These are phyloP conservation scores for Ammopiptanthus mongolicus DNA, from an alignment of 306 rosid genomes.

Conservation along the genomic window DNA sequence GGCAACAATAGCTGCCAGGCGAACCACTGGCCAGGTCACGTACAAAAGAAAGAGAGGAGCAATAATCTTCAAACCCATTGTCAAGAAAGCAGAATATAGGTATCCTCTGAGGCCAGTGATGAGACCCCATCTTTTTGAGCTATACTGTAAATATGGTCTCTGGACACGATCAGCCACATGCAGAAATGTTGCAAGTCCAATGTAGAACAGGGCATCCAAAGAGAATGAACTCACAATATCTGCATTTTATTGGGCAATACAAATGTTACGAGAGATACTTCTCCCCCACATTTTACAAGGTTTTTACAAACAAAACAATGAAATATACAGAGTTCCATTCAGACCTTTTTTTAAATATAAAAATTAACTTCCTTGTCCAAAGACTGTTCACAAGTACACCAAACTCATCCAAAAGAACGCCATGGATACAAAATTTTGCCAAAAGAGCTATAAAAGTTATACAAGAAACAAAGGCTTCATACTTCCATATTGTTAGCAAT, in stretches of 20 bases:
- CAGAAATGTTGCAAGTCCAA: slow-evolving; percentile 65
- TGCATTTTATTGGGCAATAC: slow-evolving; percentile 36
- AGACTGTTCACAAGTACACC: not conserved
- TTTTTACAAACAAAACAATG: not conserved
- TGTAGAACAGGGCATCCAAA: slow-evolving; percentile 59
- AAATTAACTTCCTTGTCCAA: not conserved
- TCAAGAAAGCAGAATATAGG: slow-evolving; percentile 52
- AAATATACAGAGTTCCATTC: not conserved
- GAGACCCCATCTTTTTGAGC: slow-evolving; percentile 90
- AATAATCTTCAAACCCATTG: slow-evolving; percentile 63
- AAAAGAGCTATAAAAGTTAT: not conserved
- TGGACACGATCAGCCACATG: slow-evolving; percentile 69
- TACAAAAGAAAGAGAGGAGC: slow-evolving; percentile 46
- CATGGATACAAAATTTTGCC: not conserved
- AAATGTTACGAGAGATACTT: slow-evolving; percentile 4
- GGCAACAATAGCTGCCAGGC: slow-evolving; percentile 49
- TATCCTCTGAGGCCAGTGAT: slow-evolving; percentile 92
- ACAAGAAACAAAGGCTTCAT: slow-evolving; percentile 6
- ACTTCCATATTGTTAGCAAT: not conserved
- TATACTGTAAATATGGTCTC: slow-evolving; percentile 81
- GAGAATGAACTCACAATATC: slow-evolving; percentile 54
- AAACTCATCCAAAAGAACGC: not conserved
- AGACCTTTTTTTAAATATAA: not conserved
- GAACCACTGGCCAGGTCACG: slow-evolving; percentile 59
- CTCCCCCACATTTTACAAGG: not conserved